Conservation (phyloP, 768 basidiomycete species). For the Mycena filopes region DNA sequence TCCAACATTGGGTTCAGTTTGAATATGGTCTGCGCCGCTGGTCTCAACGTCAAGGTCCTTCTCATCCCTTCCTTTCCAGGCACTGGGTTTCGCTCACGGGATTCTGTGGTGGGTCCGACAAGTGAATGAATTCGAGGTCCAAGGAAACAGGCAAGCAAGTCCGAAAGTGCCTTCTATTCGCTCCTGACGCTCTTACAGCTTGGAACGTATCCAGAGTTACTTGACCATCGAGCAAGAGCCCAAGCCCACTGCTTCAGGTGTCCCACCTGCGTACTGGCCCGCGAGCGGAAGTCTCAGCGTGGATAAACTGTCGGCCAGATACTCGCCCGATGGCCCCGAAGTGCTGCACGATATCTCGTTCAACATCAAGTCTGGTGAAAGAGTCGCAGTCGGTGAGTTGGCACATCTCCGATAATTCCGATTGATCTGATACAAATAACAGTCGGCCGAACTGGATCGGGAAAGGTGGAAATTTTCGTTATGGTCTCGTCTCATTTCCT, state of each 20-base stretch:
- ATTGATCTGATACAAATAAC: constrained; percentile 1
- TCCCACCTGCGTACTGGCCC: constrained; percentile 63
- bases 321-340: constrained; percentile 37
- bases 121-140: constrained; percentile 43
- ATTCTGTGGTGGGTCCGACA: constrained; percentile 48
- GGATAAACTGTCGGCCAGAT: constrained; percentile 53
- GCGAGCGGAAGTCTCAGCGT: constrained; percentile 55
- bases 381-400: constrained; percentile 51
- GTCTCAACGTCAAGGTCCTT: no score
- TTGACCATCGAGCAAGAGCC: constrained; percentile 56
- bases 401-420: background rate
- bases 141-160: constrained; percentile 32
- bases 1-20: constrained; percentile 50
- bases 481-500: background rate
- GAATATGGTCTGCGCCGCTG: constrained; percentile 53
- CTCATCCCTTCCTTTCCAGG: background rate
- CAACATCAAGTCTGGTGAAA: constrained; percentile 55
- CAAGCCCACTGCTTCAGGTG: constrained; percentile 37
- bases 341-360: constrained; percentile 41
- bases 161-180: background rate
- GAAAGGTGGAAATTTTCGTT: background rate
- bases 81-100: constrained; percentile 55
- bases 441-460: background rate
- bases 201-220: constrained; percentile 41
- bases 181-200: constrained; percentile 32